phyloP scores from a whole-genome alignment of 23 red algal species.

The Agarophyton chilense region DNA sequence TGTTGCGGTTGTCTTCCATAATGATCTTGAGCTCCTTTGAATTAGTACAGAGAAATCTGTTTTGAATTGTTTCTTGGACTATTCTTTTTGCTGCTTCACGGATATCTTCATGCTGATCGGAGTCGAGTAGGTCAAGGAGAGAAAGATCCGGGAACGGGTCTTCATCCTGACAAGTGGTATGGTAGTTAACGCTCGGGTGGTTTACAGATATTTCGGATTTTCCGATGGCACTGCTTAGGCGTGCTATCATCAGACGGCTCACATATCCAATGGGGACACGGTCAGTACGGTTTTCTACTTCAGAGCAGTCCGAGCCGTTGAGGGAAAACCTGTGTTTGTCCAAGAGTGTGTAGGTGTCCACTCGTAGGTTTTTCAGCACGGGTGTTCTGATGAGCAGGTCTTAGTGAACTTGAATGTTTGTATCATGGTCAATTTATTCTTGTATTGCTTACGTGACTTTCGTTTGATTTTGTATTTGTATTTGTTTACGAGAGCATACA shows the following conservation, averaged over 20 bases:
- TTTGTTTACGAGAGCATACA: no score
- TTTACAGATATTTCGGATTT: background rate
- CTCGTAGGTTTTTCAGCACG: conserved; percentile 9
- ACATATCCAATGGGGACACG: background rate
- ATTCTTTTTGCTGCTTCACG: background rate
- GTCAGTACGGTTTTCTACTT: background rate
- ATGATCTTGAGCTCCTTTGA: background rate
- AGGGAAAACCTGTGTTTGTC: background rate
- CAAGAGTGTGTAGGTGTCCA: background rate
- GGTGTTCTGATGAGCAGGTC: background rate
- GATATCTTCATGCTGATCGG: background rate
- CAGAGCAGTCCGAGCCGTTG: background rate
- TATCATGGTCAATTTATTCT: no score
- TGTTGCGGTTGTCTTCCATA: background rate
- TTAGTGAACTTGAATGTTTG: no score
- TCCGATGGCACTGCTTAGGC: background rate
- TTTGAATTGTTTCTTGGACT: background rate
- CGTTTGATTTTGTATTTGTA: no score
- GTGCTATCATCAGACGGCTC: background rate
- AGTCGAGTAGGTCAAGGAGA: conserved; percentile 7
- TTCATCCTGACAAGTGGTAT: background rate
- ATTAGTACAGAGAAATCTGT: background rate
- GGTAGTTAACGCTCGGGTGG: background rate
- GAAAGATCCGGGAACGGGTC: conserved; percentile 17
- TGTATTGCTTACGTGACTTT: no score